These are phyloP conservation scores for Zanthoxylum bungeanum DNA, from an alignment of 345 rosid genomes.

Conservation along the genomic window DNA sequence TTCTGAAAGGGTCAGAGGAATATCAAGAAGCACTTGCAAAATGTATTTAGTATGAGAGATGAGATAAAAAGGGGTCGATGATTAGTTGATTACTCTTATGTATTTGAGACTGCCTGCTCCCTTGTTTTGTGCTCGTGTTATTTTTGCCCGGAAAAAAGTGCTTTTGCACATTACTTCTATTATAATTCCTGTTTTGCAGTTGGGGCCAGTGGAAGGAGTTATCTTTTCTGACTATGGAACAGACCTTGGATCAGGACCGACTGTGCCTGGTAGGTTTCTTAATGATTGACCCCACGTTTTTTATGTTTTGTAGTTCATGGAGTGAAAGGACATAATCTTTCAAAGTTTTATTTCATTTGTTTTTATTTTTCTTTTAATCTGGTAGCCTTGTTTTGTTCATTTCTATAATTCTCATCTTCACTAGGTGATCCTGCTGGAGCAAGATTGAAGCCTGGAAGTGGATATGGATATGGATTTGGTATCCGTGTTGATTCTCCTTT, in stretches of 20 bases:
- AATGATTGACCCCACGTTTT: constrained; percentile 9
- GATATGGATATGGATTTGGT: constrained; percentile 88
- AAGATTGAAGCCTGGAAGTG: constrained; percentile 88
- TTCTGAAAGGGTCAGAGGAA: not conserved
- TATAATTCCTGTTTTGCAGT: constrained; percentile 39
- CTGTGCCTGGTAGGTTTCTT: constrained; percentile 52
- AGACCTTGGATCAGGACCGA: too few species aligned
- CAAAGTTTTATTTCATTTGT: too few species aligned
- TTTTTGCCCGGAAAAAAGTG: not conserved
- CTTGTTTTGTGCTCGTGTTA: too few species aligned
- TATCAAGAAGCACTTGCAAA: not conserved
- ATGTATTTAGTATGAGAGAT: not conserved
- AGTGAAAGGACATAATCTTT: not conserved
- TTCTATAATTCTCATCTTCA: too few species aligned
- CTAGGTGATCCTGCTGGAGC: too few species aligned
- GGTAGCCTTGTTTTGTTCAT: too few species aligned
- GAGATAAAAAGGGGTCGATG: not conserved
- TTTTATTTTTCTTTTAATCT: too few species aligned
- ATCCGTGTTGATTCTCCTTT: constrained; percentile 83
- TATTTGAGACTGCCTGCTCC: not conserved
- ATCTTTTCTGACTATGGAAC: constrained; percentile 77
- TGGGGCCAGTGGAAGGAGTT: constrained; percentile 87
- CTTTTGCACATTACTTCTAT: not conserved
- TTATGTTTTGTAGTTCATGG: not conserved
- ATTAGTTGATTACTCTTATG: not conserved